phyloP scores from a whole-genome alignment of 208 protist genomes.

The Crithidia brevicula region DNA sequence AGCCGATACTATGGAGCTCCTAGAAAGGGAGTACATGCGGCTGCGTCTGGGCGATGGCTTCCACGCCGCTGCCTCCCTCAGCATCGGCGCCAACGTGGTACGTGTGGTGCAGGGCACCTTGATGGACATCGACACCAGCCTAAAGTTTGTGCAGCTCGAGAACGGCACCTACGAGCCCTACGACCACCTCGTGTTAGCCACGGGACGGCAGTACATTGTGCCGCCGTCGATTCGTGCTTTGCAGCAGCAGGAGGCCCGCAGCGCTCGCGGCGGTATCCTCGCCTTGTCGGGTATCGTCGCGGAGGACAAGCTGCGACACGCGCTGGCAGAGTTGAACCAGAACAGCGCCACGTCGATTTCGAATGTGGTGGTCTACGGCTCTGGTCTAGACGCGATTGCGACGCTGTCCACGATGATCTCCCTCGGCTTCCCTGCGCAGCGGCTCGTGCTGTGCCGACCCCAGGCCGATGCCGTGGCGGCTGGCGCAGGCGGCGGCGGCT shows the following conservation, averaged over 20 bases:
- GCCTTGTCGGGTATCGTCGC: conserved; percentile 62
- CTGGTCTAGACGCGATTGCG: conserved; percentile 78
- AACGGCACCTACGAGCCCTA: conserved; percentile 90
- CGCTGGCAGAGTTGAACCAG: conserved; percentile 62
- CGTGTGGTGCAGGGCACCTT: conserved; percentile 81
- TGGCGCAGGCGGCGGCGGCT: conserved; percentile 7
- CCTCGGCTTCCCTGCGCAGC: conserved; percentile 77
- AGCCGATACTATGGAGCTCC: conserved; percentile 72
- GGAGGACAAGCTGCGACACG: conserved; percentile 61
- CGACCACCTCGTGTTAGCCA: conserved; percentile 88
- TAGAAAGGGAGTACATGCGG: conserved; percentile 82
- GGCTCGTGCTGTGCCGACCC: conserved; percentile 77
- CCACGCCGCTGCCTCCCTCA: conserved; percentile 3
- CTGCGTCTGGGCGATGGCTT: conserved; percentile 40
- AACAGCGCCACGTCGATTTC: conserved; percentile 62
- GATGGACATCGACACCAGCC: conserved; percentile 84
- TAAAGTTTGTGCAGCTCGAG: conserved; percentile 83
- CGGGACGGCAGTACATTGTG: conserved; percentile 88
- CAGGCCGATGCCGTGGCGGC: conserved; percentile 23
- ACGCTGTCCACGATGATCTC: conserved; percentile 66
- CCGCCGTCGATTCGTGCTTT: conserved; percentile 62
- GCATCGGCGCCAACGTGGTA: conserved; percentile 37
- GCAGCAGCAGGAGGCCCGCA: conserved; percentile 61
- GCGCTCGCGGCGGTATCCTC: conserved; percentile 53
- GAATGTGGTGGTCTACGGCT: conserved; percentile 90